Conservation (phyloP, 2,329 filamentous ascomycete species). For the Claviceps humidiphila region DNA sequence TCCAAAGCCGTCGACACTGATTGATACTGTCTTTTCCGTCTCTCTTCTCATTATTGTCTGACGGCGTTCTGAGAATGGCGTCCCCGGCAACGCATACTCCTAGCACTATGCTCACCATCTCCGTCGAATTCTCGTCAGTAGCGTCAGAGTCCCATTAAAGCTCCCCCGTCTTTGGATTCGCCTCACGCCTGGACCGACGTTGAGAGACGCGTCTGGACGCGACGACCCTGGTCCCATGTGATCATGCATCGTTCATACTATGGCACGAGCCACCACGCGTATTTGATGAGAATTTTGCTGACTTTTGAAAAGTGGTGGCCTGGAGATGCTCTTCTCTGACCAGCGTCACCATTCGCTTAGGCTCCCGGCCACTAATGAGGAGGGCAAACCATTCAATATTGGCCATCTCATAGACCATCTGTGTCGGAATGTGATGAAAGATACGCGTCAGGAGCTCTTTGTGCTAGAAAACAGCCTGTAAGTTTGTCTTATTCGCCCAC, state of each 20-base stretch:
- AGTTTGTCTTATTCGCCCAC: conserved; percentile 24
- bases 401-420: conserved; percentile 67
- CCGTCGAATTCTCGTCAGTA: conserved; percentile 56
- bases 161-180: background rate
- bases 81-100: background rate
- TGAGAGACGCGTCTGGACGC: background rate
- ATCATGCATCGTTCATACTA: background rate
- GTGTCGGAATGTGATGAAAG: conserved; percentile 71
- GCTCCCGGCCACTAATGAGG: conserved; percentile 49
- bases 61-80: background rate
- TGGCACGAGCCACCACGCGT: background rate
- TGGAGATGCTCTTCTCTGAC: conserved; percentile 88
- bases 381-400: conserved; percentile 52
- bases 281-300: background rate
- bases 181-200: background rate
- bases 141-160: background rate
- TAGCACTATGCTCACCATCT: conserved; percentile 37
- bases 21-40: background rate
- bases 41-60: background rate
- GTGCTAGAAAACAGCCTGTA: conserved; percentile 81
- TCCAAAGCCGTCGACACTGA: background rate
- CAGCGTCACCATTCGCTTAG: conserved; percentile 58
- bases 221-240: background rate
- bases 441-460: conserved; percentile 76
- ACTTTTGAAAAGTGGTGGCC: conserved; percentile 52